phyloP scores from a whole-genome alignment of 345 rosid species.

The Mangifera indica region DNA sequence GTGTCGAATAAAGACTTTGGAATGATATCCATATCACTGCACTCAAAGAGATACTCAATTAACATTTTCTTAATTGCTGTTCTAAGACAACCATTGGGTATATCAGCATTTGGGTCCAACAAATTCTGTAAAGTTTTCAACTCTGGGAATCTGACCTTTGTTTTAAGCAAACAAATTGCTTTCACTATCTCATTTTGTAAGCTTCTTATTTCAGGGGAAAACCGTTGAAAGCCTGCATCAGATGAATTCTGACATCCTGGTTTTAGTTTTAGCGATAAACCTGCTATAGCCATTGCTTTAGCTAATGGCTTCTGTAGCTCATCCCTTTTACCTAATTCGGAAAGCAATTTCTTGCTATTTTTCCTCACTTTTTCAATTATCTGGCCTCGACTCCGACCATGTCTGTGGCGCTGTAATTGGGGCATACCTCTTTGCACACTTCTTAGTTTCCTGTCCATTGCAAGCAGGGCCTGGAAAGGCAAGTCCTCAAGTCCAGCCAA shows the following conservation, averaged over 20 bases:
- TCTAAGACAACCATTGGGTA: conserved; percentile 45
- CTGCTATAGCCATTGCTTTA: conserved; percentile 68
- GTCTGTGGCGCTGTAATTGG: conserved; percentile 26
- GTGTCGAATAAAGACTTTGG: conserved; percentile 59
- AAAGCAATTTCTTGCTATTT: conserved; percentile 54
- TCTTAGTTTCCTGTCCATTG: conserved; percentile 74
- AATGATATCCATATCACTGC: conserved; percentile 56
- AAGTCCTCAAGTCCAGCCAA: conserved; percentile 54
- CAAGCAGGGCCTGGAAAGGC: conserved; percentile 47
- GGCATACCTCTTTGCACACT: conserved; percentile 40
- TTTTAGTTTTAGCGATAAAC: conserved; percentile 49
- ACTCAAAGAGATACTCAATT: conserved; percentile 69
- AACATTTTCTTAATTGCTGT: conserved; percentile 55
- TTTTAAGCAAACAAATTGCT: conserved; percentile 56
- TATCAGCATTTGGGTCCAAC: conserved; percentile 50
- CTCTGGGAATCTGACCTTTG: conserved; percentile 47
- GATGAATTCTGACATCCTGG: conserved; percentile 33
- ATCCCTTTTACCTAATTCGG: conserved; percentile 41
- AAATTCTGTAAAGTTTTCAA: conserved; percentile 52
- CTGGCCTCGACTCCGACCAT: conserved; percentile 34
- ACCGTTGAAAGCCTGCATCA: conserved; percentile 37
- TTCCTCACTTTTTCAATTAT: conserved; percentile 46
- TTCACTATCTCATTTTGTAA: conserved; percentile 72
- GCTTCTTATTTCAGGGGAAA: conserved; percentile 47
- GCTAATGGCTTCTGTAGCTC: conserved; percentile 59